Evolutionary conservation across 345 rosid genomes (phyloP).

Genomic region (Limnanthes douglasii): DNA sequence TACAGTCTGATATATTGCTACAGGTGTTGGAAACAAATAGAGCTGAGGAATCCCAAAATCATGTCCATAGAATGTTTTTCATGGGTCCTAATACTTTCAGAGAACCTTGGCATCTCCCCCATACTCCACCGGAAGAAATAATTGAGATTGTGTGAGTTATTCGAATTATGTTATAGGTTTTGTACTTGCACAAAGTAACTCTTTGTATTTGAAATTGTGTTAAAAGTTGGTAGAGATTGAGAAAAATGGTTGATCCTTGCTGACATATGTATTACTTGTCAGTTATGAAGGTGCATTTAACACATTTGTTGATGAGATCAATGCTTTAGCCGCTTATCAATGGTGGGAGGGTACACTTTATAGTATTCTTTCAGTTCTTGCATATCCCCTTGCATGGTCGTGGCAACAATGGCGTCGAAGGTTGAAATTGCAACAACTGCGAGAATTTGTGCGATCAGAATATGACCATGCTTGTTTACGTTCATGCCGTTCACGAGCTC

Average conservation of each 20-base stretch:
- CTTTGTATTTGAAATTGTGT: constrained; percentile 10
- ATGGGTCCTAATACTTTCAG: constrained; percentile 94
- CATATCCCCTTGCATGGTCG: constrained; percentile 91
- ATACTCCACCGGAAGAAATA: constrained; percentile 88
- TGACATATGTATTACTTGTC: constrained; percentile 13
- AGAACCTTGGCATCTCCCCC: constrained; percentile 97
- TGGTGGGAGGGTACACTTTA: constrained; percentile 99
- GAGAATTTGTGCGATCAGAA: constrained; percentile 97
- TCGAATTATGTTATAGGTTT: no score
- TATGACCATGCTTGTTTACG: constrained; percentile 98
- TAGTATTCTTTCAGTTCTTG: constrained; percentile 67
- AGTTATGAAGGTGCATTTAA: constrained; percentile 96
- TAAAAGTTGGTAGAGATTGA: neutral
- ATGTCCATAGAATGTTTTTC: constrained; percentile 95
- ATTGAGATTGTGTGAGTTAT: constrained; percentile 85
- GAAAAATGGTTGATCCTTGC: constrained; percentile 6
- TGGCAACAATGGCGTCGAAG: constrained; percentile 98
- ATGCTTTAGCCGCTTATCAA: constrained; percentile 87
- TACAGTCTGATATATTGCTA: constrained; percentile 8
- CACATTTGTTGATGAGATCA: constrained; percentile 90
- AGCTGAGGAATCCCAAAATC: constrained; percentile 92
- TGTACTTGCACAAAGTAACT: no score
- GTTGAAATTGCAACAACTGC: constrained; percentile 68
- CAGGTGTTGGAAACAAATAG: constrained; percentile 98
- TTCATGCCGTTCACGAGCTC: constrained; percentile 97